Conservation (phyloP, 345 rosid genomes). For the Heritiera fomes region DNA sequence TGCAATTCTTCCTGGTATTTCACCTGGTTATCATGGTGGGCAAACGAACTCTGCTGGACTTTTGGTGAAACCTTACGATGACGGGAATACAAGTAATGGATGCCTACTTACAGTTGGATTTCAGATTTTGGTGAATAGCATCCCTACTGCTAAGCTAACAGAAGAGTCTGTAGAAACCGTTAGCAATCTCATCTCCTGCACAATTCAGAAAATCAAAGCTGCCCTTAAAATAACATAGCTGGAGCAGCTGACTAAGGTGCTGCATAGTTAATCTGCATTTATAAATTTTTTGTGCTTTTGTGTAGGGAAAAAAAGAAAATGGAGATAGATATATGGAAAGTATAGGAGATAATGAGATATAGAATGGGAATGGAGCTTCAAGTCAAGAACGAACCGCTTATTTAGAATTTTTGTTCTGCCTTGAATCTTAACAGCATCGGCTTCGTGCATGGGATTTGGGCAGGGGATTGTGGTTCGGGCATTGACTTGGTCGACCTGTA, state of each 20-base stretch:
- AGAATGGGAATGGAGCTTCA: slow-evolving; percentile 24
- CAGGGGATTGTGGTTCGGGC: slow-evolving; percentile 93
- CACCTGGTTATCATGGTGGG: slow-evolving; percentile 25
- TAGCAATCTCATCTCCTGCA: slow-evolving; percentile 68
- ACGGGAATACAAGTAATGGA: slow-evolving; percentile 39
- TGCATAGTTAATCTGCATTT: neutral
- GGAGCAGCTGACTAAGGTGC: neutral
- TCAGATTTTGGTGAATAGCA: slow-evolving; percentile 74
- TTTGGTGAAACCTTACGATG: slow-evolving; percentile 7
- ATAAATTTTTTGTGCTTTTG: neutral
- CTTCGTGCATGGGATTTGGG: slow-evolving; percentile 23
- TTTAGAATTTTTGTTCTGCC: slow-evolving; percentile 59
- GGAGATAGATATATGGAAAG: neutral
- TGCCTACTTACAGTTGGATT: slow-evolving; percentile 81
- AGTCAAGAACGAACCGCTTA: slow-evolving; percentile 99
- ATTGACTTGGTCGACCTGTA: slow-evolving; percentile 66
- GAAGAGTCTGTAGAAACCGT: slow-evolving; percentile 82
- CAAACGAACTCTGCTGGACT: slow-evolving; percentile 20
- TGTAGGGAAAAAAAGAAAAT: neutral
- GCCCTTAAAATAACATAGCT: slow-evolving; percentile 33
- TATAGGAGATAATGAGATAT: neutral
- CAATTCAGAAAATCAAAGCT: slow-evolving; percentile 71
- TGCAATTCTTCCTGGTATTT: slow-evolving; percentile 62
- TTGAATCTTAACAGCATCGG: slow-evolving; percentile 21
- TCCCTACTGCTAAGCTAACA: slow-evolving; percentile 80